phyloP scores from a whole-genome alignment of 345 rosid genomes.

The Lagerstroemia speciosa region DNA sequence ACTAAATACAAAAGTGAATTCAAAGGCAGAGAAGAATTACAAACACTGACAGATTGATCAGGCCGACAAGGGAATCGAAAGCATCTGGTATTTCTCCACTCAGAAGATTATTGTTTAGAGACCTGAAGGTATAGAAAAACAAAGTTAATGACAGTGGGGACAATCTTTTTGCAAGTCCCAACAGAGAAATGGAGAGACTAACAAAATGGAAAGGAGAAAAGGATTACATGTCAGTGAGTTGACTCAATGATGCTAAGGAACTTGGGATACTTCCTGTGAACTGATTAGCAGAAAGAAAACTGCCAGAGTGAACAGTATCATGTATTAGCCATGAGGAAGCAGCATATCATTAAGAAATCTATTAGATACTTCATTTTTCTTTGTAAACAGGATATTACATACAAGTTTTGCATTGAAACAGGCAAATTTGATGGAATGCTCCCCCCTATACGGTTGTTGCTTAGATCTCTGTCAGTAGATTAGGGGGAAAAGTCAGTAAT shows the following conservation, averaged over 20 bases:
- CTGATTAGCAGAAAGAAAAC: conserved; percentile 86
- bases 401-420: conserved; percentile 56
- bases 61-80: conserved; percentile 48
- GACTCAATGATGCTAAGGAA: conserved; percentile 53
- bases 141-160: not conserved
- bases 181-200: conserved; percentile 1
- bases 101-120: conserved; percentile 62
- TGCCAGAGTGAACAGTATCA: conserved; percentile 42
- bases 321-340: not conserved
- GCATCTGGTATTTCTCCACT: conserved; percentile 89
- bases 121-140: conserved; percentile 41
- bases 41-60: conserved; percentile 77
- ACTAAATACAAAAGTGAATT: conserved; percentile 8
- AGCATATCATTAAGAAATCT: not conserved
- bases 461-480: conserved; percentile 59
- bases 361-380: not conserved
- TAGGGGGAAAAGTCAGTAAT: not conserved
- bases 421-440: conserved; percentile 79
- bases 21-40: conserved; percentile 6
- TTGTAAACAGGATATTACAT: conserved; percentile 16
- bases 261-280: conserved; percentile 90
- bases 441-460: conserved; percentile 90
- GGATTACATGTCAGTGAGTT: conserved; percentile 61
- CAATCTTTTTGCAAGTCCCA: not conserved
- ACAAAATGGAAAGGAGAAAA: conserved; percentile 3